A percentile compares a stretch with the other conserved stretches of the same genome.
Conservation (phyloP, 108 stramenopile species). For the Thalassiosira profunda region DNA sequence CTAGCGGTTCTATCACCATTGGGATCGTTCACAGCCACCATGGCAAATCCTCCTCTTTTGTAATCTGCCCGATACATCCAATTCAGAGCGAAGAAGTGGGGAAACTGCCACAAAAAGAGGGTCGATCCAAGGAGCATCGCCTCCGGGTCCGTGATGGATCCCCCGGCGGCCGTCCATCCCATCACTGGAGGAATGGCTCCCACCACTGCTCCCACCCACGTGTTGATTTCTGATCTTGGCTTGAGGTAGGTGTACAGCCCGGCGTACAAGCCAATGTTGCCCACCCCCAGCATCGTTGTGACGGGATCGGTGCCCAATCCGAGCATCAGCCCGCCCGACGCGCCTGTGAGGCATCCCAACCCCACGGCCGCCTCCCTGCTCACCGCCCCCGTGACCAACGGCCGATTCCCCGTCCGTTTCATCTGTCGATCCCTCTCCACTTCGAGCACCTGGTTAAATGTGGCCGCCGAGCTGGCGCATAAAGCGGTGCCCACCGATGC, state of each 20-base stretch:
- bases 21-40: slow-evolving; percentile 84
- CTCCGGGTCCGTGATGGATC: slow-evolving; percentile 71
- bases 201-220: slow-evolving; percentile 98
- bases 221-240: slow-evolving; percentile 93
- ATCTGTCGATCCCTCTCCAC: slow-evolving; percentile 79
- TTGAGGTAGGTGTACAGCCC: slow-evolving; percentile 98
- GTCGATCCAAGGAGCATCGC: slow-evolving; percentile 84
- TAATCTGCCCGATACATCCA: slow-evolving; percentile 96
- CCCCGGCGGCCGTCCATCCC: slow-evolving; percentile 98
- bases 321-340: slow-evolving; percentile 77
- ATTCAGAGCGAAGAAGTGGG: slow-evolving; percentile 98
- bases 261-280: slow-evolving; percentile 95
- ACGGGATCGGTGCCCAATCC: slow-evolving; percentile 91
- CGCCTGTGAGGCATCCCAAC: slow-evolving; percentile 78
- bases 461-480: slow-evolving; percentile 92
- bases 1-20: slow-evolving; percentile 85
- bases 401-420: slow-evolving; percentile 94
- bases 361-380: slow-evolving; percentile 58
- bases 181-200: slow-evolving; percentile 99
- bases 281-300: slow-evolving; percentile 89
- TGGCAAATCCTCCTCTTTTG: slow-evolving; percentile 79
- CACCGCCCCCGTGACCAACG: slow-evolving; percentile 85
- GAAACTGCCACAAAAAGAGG: slow-evolving; percentile 98
- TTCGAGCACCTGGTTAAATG: slow-evolving; percentile 96
- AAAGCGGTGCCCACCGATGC: slow-evolving; percentile 93